These are phyloP conservation scores for Salix udensis DNA, from an alignment of 345 rosid species.

Conservation along the genomic window DNA sequence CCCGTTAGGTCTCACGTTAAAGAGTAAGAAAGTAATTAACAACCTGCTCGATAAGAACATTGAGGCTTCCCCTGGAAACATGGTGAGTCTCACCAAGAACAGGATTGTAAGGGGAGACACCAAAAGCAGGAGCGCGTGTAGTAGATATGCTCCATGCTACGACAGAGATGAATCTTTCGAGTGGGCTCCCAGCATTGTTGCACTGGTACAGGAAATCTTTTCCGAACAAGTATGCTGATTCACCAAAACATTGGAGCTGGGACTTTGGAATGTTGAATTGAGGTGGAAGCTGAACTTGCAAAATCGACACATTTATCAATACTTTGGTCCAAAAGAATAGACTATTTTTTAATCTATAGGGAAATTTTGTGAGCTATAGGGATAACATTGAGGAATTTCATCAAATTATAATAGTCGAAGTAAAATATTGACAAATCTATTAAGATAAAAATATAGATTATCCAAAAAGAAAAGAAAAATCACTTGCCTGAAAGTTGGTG, in stretches of 20 bases:
- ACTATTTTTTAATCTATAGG: background rate
- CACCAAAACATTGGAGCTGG: slow-evolving; percentile 70
- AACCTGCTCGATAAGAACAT: slow-evolving; percentile 76
- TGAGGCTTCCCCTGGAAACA: slow-evolving; percentile 56
- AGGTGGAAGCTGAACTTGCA: slow-evolving; percentile 56
- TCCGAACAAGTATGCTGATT: slow-evolving; percentile 47
- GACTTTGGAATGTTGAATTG: slow-evolving; percentile 79
- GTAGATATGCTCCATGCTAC: slow-evolving; percentile 72
- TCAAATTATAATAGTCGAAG: background rate
- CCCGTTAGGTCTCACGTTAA: too few relatives aligned
- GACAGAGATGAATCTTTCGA: slow-evolving; percentile 50
- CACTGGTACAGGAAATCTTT: slow-evolving; percentile 48
- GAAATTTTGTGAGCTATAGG: background rate
- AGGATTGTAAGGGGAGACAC: slow-evolving; percentile 77
- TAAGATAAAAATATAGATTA: background rate
- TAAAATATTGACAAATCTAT: background rate
- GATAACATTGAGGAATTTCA: background rate
- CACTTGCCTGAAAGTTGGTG: slow-evolving; percentile 48
- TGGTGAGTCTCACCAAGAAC: slow-evolving; percentile 93
- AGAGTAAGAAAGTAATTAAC: background rate
- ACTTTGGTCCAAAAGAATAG: too few relatives aligned
- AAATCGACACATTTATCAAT: too few relatives aligned
- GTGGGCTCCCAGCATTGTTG: slow-evolving; percentile 36
- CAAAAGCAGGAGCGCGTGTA: slow-evolving; percentile 52
- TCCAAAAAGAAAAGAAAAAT: background rate